These are phyloP conservation scores for Raddia guianensis DNA, from an alignment of 176 grass and related monocot species.

Conservation along the genomic window DNA sequence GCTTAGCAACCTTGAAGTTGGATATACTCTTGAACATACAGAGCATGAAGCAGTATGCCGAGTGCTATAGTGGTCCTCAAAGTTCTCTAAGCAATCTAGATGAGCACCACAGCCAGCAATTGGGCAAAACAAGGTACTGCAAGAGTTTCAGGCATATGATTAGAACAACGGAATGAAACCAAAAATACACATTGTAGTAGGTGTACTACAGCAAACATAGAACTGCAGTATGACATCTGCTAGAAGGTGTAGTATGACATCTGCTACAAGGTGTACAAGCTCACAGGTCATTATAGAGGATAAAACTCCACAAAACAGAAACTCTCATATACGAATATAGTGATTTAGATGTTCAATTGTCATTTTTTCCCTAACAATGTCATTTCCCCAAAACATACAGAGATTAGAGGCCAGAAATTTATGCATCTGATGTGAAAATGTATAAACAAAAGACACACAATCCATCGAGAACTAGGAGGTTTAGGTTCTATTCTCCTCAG, in stretches of 20 bases:
- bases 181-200: background rate
- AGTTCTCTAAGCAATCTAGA: conserved; percentile 76
- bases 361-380: background rate
- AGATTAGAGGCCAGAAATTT: background rate
- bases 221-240: background rate
- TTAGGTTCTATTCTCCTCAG: too few species aligned
- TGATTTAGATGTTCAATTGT: background rate
- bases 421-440: conserved; percentile 5
- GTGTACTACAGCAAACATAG: conserved; percentile 5
- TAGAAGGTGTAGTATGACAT: background rate
- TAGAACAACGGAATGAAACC: background rate
- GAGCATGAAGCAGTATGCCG: conserved; percentile 90
- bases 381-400: background rate
- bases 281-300: background rate
- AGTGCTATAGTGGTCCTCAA: conserved; percentile 85
- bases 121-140: conserved; percentile 73
- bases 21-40: conserved; percentile 84
- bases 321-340: background rate
- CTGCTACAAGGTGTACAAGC: background rate
- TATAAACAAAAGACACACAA: background rate
- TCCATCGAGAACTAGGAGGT: background rate
- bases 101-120: conserved; percentile 77
- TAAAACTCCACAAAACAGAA: background rate
- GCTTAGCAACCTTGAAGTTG: conserved; percentile 74
- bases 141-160: conserved; percentile 40